Base-by-base conservation (phyloP, 2,329 filamentous ascomycete species). In the Trichophyton rubrum region DNA sequence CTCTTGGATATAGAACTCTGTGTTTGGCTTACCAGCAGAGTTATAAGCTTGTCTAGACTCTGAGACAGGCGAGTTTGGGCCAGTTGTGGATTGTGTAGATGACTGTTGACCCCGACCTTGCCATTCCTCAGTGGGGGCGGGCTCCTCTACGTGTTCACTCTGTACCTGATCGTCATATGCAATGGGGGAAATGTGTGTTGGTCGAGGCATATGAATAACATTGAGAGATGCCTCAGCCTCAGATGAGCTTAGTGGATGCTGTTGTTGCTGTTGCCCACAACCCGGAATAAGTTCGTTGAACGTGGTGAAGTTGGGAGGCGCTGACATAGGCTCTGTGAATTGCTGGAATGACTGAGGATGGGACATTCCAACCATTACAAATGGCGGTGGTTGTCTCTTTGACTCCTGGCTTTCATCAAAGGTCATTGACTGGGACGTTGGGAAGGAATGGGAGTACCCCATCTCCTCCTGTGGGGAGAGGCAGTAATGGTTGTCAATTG, bases 1-100 rank as follows among this genome's bases (percentile, higher is more conserved):
- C 62, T 77, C 75, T 57, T 75, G 73, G 57, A 77, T 76, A 61
- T 71, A 69, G 62, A 77, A 77, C 63, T 77, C 73, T 0, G 70
- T 70, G 41, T 66, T 67, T 66, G 73, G 73, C 47, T 70, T 65
- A 60, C 8, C 63, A 60, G 40, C 65, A 55, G 40, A 63, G 51
- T 27, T 61, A 62, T 24, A 55, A 11, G 33, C 24, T 30, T 67
- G 43, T 62, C 40, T 35, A 3, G 20, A 65, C 4, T 65, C 60
- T 24, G 66, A 62, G 22, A 65, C 62, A 20, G 68, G 63, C 60
- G 72, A 67, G 17, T 67, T 70, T 9, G 67, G 64, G 51, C 70
- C 67, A 56, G 70, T 70, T 4, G 69, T 64, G 41, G 72, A 67
- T 63, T 71, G 70, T 61, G 40, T n/a, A n/a, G 40, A 43, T 5